These are phyloP conservation scores for Fraxinus excelsior DNA, from an alignment of 257 asterid genomes.

Conservation along the genomic window DNA sequence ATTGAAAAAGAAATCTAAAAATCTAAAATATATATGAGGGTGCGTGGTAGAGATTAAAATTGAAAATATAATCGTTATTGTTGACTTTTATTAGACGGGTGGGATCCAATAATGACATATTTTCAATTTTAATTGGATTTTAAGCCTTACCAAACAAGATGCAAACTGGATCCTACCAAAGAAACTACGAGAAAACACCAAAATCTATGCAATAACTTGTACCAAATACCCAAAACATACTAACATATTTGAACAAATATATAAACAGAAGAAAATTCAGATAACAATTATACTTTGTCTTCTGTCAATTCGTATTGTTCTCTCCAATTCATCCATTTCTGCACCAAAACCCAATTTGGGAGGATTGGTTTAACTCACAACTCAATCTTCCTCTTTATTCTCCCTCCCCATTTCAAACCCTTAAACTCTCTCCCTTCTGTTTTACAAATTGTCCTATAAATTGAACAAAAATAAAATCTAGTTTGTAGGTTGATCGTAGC, in stretches of 20 bases:
- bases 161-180: background rate
- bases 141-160: too few relatives aligned
- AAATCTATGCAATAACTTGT: background rate
- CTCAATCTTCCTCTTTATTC: slow-evolving; percentile 37
- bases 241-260: too few relatives aligned
- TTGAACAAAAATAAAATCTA: background rate
- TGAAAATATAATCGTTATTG: too few relatives aligned
- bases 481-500: slow-evolving; percentile 26
- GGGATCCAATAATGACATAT: too few relatives aligned
- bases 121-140: too few relatives aligned
- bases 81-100: too few relatives aligned
- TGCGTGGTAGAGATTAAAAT: too few relatives aligned
- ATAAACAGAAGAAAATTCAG: background rate
- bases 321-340: background rate
- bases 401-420: slow-evolving; percentile 29
- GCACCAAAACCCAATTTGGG: slow-evolving; percentile 17
- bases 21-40: too few relatives aligned
- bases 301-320: background rate
- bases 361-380: slow-evolving; percentile 41
- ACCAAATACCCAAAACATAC: background rate
- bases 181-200: background rate
- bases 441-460: background rate
- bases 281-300: background rate
- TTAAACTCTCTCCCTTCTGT: slow-evolving; percentile 13
- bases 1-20: too few relatives aligned